phyloP scores from a whole-genome alignment of 106 monocot species.

The Cymbidium sinense region DNA sequence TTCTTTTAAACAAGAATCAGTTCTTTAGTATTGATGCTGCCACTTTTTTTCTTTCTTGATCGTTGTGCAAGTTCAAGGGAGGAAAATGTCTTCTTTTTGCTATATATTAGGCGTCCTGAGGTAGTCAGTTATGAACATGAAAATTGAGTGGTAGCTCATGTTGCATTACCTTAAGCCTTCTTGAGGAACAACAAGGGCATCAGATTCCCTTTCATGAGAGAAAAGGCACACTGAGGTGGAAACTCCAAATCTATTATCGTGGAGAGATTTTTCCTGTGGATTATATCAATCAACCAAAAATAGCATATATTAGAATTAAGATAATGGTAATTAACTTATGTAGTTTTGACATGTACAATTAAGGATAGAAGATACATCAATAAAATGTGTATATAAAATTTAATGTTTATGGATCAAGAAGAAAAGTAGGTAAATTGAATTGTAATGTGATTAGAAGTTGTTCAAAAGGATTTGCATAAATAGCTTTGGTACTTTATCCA shows the following conservation, averaged over 20 bases:
- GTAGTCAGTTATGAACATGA: not conserved
- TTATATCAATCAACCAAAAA: not conserved
- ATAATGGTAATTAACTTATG: not conserved
- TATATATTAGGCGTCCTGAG: not conserved
- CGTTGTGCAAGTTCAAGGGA: no score
- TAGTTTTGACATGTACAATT: not conserved
- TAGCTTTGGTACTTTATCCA: not conserved
- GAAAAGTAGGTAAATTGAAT: not conserved
- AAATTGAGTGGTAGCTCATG: not conserved
- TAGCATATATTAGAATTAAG: not conserved
- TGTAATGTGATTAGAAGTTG: not conserved
- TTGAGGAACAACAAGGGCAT: not conserved
- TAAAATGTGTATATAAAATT: not conserved
- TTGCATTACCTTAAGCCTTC: not conserved
- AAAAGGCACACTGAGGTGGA: not conserved
- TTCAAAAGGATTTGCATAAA: not conserved
- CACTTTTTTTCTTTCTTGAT: no score
- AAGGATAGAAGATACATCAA: not conserved
- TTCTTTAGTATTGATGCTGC: no score
- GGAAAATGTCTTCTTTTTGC: not conserved
- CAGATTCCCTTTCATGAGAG: not conserved
- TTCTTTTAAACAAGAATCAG: no score
- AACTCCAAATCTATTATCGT: not conserved
- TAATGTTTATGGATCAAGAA: not conserved
- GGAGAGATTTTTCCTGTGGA: not conserved